Evolutionary conservation across 1,284 basidiomycete species (phyloP), one percentile per base, ranked within the genome.

Genomic region (Malassezia yamatoensis): DNA sequence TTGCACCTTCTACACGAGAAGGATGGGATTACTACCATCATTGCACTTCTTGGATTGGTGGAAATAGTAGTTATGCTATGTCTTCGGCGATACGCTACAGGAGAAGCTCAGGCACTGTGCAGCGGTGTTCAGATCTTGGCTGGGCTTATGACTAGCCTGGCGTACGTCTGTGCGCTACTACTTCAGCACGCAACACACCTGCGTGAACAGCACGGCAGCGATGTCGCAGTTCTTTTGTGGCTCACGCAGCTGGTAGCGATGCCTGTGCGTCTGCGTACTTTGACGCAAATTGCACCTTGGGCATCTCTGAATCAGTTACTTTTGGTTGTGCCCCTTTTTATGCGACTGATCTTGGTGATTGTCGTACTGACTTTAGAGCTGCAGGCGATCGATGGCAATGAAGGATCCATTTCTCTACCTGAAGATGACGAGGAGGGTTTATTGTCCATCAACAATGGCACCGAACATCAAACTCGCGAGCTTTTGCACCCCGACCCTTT

Each of bases 171-270:
- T 8, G 58, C 74, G 16, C 18, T 77, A 21, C 58, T 71, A 2
- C 53, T 74, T 7, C 65, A 62, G 66, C 58, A 72, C 69, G 45
- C 81, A 59, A 90, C 88, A 67, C 89, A 94, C 74, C 82, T 82
- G 38, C 83, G 85, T n/a, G 82, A 83, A 0, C 81, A 84, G 13
- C 81, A 81, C 9, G 86, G 90, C 0, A 90, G 88, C 0, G 81
- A 86, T 0, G 74, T 83, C 20, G 77, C 90, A 29, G 81, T 96
- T 20, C 76, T 93, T 49, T 90, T 88, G 76, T 93, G 87, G 85
- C 86, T 90, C 0, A 49, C 81, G 3, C 88, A 90, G 65, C 53
- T 82, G 10, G 32, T 81, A 18, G 77, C 78, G 0, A 68, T 82
- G 1, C 67, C 78, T 4, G 72, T 88, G 21, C 83, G 85, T 80